These are phyloP conservation scores for Microdochium nivale DNA, from an alignment of 2,329 filamentous ascomycete genomes.

Conservation along the genomic window DNA sequence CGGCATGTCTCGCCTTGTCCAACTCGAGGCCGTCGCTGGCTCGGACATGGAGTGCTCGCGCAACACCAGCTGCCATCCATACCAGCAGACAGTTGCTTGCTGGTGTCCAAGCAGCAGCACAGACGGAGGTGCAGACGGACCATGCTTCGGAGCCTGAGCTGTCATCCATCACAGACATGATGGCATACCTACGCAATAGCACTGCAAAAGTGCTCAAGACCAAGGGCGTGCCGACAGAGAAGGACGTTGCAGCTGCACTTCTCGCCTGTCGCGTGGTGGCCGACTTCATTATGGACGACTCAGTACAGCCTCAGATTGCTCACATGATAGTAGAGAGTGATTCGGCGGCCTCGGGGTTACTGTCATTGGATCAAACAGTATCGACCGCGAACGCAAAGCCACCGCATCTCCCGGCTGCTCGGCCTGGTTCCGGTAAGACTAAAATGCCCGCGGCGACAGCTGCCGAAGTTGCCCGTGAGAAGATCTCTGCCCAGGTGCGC, in stretches of 20 bases:
- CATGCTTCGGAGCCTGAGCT: slow-evolving; percentile 4
- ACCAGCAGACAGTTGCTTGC: not conserved
- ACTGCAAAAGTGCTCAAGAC: slow-evolving; percentile 13
- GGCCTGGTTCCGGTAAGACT: not conserved
- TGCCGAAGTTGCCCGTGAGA: slow-evolving; percentile 3
- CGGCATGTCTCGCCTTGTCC: not conserved
- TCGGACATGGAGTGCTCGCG: not conserved
- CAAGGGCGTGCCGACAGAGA: slow-evolving; percentile 15
- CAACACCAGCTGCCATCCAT: not conserved
- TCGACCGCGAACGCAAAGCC: slow-evolving; percentile 4
- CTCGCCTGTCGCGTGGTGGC: slow-evolving; percentile 18
- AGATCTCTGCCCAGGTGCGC: slow-evolving; percentile 21
- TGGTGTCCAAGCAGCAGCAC: not conserved
- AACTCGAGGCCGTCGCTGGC: not conserved
- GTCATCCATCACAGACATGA: slow-evolving; percentile 16
- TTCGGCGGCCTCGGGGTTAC: slow-evolving; percentile 22
- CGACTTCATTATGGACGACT: slow-evolving; percentile 18
- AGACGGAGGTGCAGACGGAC: not conserved
- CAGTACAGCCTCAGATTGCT: slow-evolving; percentile 18
- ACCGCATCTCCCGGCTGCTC: slow-evolving; percentile 5
- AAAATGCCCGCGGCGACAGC: not conserved
- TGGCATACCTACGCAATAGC: slow-evolving; percentile 14
- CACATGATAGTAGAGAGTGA: slow-evolving; percentile 23
- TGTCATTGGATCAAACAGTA: slow-evolving; percentile 20
- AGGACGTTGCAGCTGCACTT: slow-evolving; percentile 17